Evolutionary conservation across 345 rosid genomes (phyloP).

Genomic region (Gossypium sturtianum): DNA sequence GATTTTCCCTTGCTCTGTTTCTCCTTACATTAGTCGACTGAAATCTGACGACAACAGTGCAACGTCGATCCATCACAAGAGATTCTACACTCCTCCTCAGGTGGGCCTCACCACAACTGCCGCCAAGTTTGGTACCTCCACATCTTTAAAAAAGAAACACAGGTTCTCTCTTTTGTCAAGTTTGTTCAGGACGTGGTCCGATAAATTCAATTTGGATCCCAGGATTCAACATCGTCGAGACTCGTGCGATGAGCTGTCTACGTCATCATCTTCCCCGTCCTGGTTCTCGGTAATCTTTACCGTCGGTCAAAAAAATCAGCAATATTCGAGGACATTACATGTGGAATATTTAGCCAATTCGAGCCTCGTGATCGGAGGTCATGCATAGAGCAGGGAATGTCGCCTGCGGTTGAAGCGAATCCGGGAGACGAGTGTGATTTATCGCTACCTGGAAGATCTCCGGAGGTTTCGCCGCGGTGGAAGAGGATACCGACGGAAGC

Average conservation of each 20-base stretch:
- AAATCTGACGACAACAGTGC: constrained; percentile 44
- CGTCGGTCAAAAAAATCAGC: constrained; percentile 40
- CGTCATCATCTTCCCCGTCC: constrained; percentile 44
- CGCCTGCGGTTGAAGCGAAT: constrained; percentile 45
- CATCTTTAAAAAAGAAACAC: constrained; percentile 30
- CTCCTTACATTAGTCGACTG: constrained; percentile 62
- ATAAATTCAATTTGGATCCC: constrained; percentile 38
- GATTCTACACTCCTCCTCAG: constrained; percentile 73
- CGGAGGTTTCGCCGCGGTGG: constrained; percentile 43
- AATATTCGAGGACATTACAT: constrained; percentile 20
- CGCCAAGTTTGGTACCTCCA: constrained; percentile 16
- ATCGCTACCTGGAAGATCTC: constrained; percentile 32
- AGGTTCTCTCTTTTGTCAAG: constrained; percentile 42
- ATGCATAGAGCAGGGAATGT: constrained; percentile 67
- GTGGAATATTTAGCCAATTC: constrained; percentile 30
- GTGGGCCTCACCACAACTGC: constrained; percentile 36
- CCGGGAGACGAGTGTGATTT: constrained; percentile 32
- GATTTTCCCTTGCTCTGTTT: constrained; percentile 73
- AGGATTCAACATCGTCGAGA: constrained; percentile 21
- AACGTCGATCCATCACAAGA: constrained; percentile 21
- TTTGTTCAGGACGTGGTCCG: constrained; percentile 72
- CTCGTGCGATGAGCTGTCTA: constrained; percentile 26
- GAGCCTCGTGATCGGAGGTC: constrained; percentile 21
- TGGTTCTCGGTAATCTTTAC: constrained; percentile 53
- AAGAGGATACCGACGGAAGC: constrained; percentile 28